These are phyloP conservation scores for Salix viminalis DNA, from an alignment of 345 rosid genomes.

Conservation along the genomic window DNA sequence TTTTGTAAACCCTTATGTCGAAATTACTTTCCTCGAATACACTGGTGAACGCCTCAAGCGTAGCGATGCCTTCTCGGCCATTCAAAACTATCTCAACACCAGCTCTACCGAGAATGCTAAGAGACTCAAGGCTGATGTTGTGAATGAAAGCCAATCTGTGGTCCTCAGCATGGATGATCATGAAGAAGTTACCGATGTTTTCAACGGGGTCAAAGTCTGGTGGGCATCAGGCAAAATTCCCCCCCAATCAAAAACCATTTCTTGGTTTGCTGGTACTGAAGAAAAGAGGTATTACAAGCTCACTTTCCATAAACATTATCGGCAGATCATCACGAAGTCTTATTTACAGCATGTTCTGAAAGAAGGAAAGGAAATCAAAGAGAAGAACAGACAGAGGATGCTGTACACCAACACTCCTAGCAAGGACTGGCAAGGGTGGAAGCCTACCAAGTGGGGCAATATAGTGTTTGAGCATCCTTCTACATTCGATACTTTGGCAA, in stretches of 20 bases:
- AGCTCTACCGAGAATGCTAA: not conserved
- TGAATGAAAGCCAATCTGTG: not conserved
- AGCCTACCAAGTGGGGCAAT: slow-evolving; percentile 8
- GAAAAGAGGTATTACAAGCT: slow-evolving; percentile 8
- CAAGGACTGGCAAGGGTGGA: not conserved
- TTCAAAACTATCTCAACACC: slow-evolving; percentile 6
- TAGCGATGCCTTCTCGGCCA: not conserved
- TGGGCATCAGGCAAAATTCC: not conserved
- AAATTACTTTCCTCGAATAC: slow-evolving; percentile 3
- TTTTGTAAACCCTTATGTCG: not conserved
- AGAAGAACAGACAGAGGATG: slow-evolving; percentile 13
- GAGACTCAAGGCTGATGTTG: slow-evolving; percentile 1
- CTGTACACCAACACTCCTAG: slow-evolving; percentile 18
- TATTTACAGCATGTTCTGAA: slow-evolving; percentile 4
- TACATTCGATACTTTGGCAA: slow-evolving; percentile 33
- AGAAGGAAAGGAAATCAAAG: slow-evolving; percentile 7
- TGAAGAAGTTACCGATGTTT: slow-evolving; percentile 8
- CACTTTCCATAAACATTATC: not conserved
- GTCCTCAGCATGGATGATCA: slow-evolving; percentile 8
- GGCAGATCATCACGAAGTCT: not conserved
- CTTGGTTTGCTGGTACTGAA: not conserved
- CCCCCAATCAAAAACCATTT: not conserved
- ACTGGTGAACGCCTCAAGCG: not conserved
- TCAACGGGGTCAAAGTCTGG: slow-evolving; percentile 5
- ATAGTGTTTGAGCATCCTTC: slow-evolving; percentile 5